These are phyloP conservation scores for Stramenopiles sp. DNA, from an alignment of 352 stramenopile genomes.

Conservation along the genomic window DNA sequence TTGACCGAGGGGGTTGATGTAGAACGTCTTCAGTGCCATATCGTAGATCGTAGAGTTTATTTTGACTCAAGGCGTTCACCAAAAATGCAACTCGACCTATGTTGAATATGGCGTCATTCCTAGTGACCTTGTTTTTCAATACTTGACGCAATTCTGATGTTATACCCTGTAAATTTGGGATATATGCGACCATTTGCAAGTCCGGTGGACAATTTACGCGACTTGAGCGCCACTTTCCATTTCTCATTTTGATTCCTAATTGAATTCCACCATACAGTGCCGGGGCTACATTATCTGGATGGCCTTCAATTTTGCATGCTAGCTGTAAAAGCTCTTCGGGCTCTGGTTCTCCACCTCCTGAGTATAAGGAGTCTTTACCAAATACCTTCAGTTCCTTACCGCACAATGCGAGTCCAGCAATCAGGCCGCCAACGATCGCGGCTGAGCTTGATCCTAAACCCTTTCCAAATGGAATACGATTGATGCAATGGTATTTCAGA, in stretches of 20 bases:
- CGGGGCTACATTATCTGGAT: conserved; percentile 96
- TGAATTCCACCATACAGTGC: conserved; percentile 96
- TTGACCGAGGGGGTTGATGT: conserved; percentile 85
- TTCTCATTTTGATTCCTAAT: conserved; percentile 60
- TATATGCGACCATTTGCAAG: conserved; percentile 93
- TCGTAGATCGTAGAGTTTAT: conserved; percentile 86
- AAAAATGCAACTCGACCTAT: conserved; percentile 85
- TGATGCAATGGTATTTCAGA: conserved; percentile 89
- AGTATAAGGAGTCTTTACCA: conserved; percentile 25
- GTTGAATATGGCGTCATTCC: not conserved
- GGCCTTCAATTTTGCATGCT: conserved; percentile 35
- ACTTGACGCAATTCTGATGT: conserved; percentile 73
- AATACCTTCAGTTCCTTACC: conserved; percentile 68
- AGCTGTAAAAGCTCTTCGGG: conserved; percentile 87
- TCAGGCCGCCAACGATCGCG: conserved; percentile 94
- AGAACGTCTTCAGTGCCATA: conserved; percentile 77
- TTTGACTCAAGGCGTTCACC: conserved; percentile 82
- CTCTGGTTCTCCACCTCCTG: not conserved
- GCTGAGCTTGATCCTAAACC: conserved; percentile 87
- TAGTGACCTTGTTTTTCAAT: conserved; percentile 49
- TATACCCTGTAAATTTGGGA: conserved; percentile 88
- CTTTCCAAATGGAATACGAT: conserved; percentile 86
- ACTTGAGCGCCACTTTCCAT: conserved; percentile 88
- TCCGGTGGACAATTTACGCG: conserved; percentile 80
- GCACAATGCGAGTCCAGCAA: conserved; percentile 87